A percentile compares a stretch with the other conserved stretches of the same genome.
phyloP scores from a whole-genome alignment of 2,329 filamentous ascomycete species.

The Sarocladium strictum region DNA sequence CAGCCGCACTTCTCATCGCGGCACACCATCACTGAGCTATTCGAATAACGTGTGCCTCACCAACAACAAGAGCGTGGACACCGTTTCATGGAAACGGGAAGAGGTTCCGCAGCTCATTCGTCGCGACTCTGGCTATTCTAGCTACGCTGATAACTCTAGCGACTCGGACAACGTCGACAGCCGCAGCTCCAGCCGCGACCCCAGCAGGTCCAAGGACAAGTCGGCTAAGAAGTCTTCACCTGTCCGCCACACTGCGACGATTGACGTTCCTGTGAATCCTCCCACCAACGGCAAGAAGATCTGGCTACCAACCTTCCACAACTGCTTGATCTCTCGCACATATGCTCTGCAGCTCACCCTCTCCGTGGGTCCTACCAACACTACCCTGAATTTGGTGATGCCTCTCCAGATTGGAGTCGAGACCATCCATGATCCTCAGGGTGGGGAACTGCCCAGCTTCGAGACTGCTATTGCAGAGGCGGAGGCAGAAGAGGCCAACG shows the following conservation, averaged over 20 bases:
- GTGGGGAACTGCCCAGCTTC: constrained; percentile 39
- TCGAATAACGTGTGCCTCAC: constrained; percentile 37
- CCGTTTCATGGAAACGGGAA: constrained; percentile 35
- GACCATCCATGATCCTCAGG: constrained; percentile 24
- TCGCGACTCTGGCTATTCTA: constrained; percentile 50
- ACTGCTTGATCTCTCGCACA: constrained; percentile 49
- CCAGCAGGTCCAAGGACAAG: constrained; percentile 15
- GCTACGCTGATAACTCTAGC: constrained; percentile 27
- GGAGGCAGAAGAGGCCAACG: constrained; percentile 38
- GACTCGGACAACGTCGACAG: constrained; percentile 23
- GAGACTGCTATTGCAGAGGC: constrained; percentile 37
- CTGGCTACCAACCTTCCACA: constrained; percentile 53
- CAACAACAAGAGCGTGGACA: constrained; percentile 26
- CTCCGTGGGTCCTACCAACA: constrained; percentile 34
- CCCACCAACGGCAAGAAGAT: constrained; percentile 41
- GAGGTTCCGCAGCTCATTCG: constrained; percentile 24
- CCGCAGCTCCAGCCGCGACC: background rate
- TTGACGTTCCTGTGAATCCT: constrained; percentile 43
- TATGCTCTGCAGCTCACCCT: constrained; percentile 46
- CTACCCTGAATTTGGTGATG: constrained; percentile 37
- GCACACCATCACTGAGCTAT: constrained; percentile 40
- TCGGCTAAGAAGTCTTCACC: constrained; percentile 21
- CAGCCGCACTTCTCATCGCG: constrained; percentile 32
- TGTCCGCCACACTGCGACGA: constrained; percentile 32
- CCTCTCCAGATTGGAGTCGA: constrained; percentile 48